phyloP scores from a whole-genome alignment of 2,329 filamentous ascomycete genomes.

The Aspergillus unguis region DNA sequence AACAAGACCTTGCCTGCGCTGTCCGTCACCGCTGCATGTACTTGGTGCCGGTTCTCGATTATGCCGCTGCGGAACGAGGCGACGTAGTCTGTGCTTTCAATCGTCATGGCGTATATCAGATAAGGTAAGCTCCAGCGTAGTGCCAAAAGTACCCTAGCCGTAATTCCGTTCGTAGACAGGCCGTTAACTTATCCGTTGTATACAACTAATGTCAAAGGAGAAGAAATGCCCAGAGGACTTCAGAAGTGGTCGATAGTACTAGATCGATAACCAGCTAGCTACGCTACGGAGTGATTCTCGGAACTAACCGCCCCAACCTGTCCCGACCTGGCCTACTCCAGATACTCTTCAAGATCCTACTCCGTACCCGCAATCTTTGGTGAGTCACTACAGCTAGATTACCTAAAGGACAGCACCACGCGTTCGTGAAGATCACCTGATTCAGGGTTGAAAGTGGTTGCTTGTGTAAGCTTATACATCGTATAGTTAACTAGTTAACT shows the following conservation, averaged over 20 bases:
- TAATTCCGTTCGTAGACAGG: background rate
- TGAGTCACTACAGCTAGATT: no score
- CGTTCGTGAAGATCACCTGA: background rate
- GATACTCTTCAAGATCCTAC: no score
- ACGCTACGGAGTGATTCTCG: no score
- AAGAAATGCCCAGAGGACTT: no score
- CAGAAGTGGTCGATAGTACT: no score
- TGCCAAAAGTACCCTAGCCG: background rate
- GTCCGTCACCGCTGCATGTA: constrained; percentile 46
- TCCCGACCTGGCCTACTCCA: no score
- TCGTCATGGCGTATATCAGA: background rate
- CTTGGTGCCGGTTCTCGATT: constrained; percentile 45
- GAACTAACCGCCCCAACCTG: no score
- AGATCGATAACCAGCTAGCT: no score
- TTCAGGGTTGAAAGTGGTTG: background rate
- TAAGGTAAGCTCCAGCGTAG: background rate
- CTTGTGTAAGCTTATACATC: background rate
- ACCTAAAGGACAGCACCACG: background rate
- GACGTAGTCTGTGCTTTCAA: constrained; percentile 22
- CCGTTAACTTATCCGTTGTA: no score
- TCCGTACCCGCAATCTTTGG: no score
- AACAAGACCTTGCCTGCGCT: constrained; percentile 38
- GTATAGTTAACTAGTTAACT: background rate
- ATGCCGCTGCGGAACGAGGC: constrained; percentile 27
- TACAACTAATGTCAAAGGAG: no score